Evolutionary conservation across 2,329 filamentous ascomycete species (phyloP).

Genomic region (Graphilbum sp.): DNA sequence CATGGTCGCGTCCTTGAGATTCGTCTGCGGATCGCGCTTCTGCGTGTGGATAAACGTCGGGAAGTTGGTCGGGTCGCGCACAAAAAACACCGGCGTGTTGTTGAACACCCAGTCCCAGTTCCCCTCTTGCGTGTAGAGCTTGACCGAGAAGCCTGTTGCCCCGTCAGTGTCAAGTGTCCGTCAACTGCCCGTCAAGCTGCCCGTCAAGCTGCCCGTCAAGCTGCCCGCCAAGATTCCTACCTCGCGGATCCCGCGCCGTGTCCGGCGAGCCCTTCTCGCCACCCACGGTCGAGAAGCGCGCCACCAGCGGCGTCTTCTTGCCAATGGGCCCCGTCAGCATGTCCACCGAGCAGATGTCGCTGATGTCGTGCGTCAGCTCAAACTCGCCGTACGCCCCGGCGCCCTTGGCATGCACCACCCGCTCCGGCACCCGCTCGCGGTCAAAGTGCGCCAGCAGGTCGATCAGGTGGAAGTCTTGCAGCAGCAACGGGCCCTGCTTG

Average conservation of each 20-base stretch:
- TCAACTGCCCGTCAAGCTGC: no score
- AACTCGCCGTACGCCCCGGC: slow-evolving; percentile 13
- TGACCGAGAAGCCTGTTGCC: slow-evolving; percentile 52
- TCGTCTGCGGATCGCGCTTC: slow-evolving; percentile 57
- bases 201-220: no score
- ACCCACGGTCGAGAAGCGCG: slow-evolving; percentile 61
- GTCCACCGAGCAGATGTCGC: slow-evolving; percentile 5
- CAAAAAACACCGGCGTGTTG: slow-evolving; percentile 65
- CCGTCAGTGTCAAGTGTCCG: no score
- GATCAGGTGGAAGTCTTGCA: slow-evolving; percentile 50
- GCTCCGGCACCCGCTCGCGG: slow-evolving; percentile 17
- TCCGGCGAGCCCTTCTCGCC: slow-evolving; percentile 60
- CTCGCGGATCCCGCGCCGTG: slow-evolving; percentile 61
- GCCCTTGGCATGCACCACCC: slow-evolving; percentile 14
- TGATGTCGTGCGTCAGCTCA: slow-evolving; percentile 11
- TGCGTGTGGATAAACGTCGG: slow-evolving; percentile 63
- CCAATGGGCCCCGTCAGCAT: slow-evolving; percentile 8
- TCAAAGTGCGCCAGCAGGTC: slow-evolving; percentile 40
- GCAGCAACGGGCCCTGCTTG: slow-evolving; percentile 35
- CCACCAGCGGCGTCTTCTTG: slow-evolving; percentile 41
- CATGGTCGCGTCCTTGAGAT: slow-evolving; percentile 50
- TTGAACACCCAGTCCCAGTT: slow-evolving; percentile 60
- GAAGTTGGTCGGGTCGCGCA: slow-evolving; percentile 60
- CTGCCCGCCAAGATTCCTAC: no score
- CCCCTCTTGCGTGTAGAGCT: slow-evolving; percentile 60